phyloP scores from a whole-genome alignment of 495 filamentous ascomycete genomes.

The Aspergillus olivimuriae region DNA sequence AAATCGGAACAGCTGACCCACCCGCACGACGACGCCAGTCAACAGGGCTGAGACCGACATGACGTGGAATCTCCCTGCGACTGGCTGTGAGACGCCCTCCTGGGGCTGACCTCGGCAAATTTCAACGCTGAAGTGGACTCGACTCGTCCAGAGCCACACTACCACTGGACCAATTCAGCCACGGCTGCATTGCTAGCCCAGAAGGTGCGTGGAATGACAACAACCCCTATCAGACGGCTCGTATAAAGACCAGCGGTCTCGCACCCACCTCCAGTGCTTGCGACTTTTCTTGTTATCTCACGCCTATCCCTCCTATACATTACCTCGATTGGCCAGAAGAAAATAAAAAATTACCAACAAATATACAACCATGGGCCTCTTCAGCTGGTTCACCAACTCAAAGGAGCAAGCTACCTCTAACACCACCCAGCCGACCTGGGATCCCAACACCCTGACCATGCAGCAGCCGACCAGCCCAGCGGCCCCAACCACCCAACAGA shows the following conservation, averaged over 20 bases:
- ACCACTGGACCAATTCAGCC: too few relatives aligned
- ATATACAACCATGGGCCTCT: slow-evolving; percentile 2
- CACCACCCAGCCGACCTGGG: slow-evolving; percentile 13
- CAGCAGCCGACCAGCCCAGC: slow-evolving; percentile 18
- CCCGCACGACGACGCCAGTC: background rate
- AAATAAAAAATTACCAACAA: background rate
- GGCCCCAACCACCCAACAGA: slow-evolving; percentile 6
- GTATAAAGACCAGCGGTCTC: too few relatives aligned
- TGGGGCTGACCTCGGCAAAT: too few relatives aligned
- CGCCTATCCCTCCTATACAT: background rate
- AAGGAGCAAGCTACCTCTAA: slow-evolving; percentile 9
- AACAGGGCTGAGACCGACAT: background rate
- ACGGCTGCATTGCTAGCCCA: too few relatives aligned
- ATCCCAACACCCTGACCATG: slow-evolving; percentile 17
- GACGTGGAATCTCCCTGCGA: too few relatives aligned
- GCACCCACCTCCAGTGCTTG: too few relatives aligned
- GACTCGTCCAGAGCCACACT: too few relatives aligned
- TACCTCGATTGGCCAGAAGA: too few relatives aligned
- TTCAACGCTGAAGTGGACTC: too few relatives aligned
- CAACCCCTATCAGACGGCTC: too few relatives aligned
- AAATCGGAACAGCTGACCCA: background rate
- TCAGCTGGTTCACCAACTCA: slow-evolving; percentile 19
- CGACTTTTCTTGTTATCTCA: background rate
- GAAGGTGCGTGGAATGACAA: too few relatives aligned
- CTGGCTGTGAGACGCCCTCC: background rate